Base-by-base conservation (phyloP, 495 filamentous ascomycete genomes). In the Podospora pseudoanserina region DNA sequence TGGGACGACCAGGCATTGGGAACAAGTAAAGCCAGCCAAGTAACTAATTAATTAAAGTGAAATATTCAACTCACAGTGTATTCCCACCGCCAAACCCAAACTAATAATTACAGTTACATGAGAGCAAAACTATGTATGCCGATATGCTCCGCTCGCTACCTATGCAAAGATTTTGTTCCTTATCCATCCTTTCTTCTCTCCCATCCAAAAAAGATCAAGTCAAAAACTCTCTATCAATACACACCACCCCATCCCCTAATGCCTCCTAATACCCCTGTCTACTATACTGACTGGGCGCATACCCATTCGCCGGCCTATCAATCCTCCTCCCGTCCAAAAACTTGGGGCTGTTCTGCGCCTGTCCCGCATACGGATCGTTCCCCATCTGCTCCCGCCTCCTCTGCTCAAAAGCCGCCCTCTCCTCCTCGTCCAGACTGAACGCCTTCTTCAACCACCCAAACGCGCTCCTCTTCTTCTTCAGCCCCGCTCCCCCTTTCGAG, bases 381-480 rank as follows among this genome's bases (percentile, higher is more conserved):
- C 66, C 68, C 23, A 67, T 53, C 69, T 81, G 76, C 64, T 79
- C 76, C 26, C 72, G 74, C 71, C 76, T 80, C 68, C 77, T 79
- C 49, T 78, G 76, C 65, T 86, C 84, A 59, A 86, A 87, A 54
- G 80, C 79, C 13, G 78, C 77, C 19, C 81, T 79, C 69, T 87
- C 85, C 70, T 87, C 85, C 16, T 87, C 85, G 60, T 85, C 84
- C 30, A 87, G 74, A 3, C 80, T 79, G 44, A 87, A 87, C 20
- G 84, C 84, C 75, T 87, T 87, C 73, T 85, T 87, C 27, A 87
- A 73, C 85, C 85, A 87, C 18, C 84, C 84, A 65, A 87, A 87
- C 7, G 83, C 84, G 73, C 85, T 87, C 28, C 82, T 76, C 77
- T 87, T 87, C 79, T 87, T 87, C 72, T 86, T 86, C 32, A 86